Conservation (phyloP, 441 rosid species). For the Brassica hybrid region DNA sequence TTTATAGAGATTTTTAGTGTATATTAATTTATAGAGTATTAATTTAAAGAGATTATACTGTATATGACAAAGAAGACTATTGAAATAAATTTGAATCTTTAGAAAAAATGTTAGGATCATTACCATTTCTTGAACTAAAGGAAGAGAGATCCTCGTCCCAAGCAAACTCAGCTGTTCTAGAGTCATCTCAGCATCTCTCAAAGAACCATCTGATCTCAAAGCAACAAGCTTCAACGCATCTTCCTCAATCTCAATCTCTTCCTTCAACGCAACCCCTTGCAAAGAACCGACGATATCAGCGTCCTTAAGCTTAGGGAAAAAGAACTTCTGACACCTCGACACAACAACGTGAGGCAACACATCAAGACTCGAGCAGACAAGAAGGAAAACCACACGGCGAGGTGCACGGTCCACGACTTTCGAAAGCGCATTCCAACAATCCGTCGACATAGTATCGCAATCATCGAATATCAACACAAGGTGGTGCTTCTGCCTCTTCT, state of each 20-base stretch:
- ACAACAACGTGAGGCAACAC: slow-evolving; percentile 91
- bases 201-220: slow-evolving; percentile 93
- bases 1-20: too few species aligned
- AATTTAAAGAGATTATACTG: too few species aligned
- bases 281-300: slow-evolving; percentile 83
- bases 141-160: slow-evolving; percentile 85
- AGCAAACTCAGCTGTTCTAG: slow-evolving; percentile 92
- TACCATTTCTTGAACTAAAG: slow-evolving; percentile 95
- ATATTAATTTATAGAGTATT: too few species aligned
- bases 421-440: slow-evolving; percentile 84
- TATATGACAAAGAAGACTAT: too few species aligned
- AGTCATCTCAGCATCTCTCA: slow-evolving; percentile 98
- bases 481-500: slow-evolving; percentile 38
- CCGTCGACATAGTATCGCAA: slow-evolving; percentile 77
- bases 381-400: slow-evolving; percentile 77
- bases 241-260: slow-evolving; percentile 75
- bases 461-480: slow-evolving; percentile 85
- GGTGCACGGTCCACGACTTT: slow-evolving; percentile 93
- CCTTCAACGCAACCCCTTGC: slow-evolving; percentile 85
- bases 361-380: slow-evolving; percentile 89
- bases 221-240: slow-evolving; percentile 96
- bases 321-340: slow-evolving; percentile 97
- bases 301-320: slow-evolving; percentile 93
- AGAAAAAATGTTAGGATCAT: neutral
- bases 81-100: too few species aligned